phyloP scores from a whole-genome alignment of 2,329 filamentous ascomycete species.

The Aspergillus sp. region DNA sequence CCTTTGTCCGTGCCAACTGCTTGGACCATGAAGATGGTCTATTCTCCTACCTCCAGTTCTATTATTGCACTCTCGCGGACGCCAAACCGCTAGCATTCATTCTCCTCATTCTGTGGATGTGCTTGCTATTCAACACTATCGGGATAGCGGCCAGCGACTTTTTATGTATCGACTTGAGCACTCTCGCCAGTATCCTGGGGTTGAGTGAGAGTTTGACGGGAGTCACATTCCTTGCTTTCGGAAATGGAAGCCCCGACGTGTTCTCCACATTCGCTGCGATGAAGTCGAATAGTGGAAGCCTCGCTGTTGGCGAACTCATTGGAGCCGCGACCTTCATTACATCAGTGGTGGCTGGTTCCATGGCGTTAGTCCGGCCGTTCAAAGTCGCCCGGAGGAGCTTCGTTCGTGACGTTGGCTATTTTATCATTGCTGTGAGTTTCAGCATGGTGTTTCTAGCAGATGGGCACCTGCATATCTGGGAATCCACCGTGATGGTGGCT shows the following conservation, averaged over 20 bases:
- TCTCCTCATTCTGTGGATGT: constrained; percentile 74
- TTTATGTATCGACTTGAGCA: constrained; percentile 93
- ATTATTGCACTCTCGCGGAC: constrained; percentile 71
- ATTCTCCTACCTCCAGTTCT: constrained; percentile 78
- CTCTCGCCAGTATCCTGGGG: constrained; percentile 78
- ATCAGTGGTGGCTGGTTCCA: constrained; percentile 89
- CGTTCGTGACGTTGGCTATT: constrained; percentile 85
- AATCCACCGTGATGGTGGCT: constrained; percentile 80
- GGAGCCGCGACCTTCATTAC: constrained; percentile 95
- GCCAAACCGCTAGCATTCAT: constrained; percentile 71
- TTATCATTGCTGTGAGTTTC: constrained; percentile 78
- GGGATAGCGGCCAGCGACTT: constrained; percentile 98
- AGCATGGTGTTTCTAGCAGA: constrained; percentile 83
- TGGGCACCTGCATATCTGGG: constrained; percentile 77
- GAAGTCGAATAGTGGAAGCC: constrained; percentile 91
- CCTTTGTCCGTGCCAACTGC: constrained; percentile 76
- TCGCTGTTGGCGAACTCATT: constrained; percentile 91
- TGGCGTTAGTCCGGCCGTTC: constrained; percentile 95
- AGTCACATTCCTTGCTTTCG: constrained; percentile 93
- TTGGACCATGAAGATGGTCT: constrained; percentile 83
- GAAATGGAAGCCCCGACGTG: constrained; percentile 95
- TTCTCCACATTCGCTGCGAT: constrained; percentile 99
- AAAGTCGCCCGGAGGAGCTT: constrained; percentile 85
- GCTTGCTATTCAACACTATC: constrained; percentile 88
- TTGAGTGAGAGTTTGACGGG: constrained; percentile 95